Base-by-base conservation (phyloP, 495 filamentous ascomycete species). In the Penicillium paxilli region DNA sequence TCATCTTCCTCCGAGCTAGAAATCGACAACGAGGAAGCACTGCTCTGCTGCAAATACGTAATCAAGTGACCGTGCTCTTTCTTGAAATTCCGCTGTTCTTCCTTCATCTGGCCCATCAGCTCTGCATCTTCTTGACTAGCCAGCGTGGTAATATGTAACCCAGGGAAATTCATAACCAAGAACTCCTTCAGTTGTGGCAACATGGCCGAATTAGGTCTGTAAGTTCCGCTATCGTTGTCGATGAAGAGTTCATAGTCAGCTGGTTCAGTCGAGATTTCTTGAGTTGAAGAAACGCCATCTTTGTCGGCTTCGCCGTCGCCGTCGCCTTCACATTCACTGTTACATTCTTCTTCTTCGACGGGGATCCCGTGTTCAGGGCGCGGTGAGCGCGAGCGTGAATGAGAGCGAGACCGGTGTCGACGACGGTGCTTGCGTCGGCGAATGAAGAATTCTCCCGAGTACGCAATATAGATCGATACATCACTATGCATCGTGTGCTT, bases 401-500 rank as follows among this genome's bases (percentile, higher is more conserved):
- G 44, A 20, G 51, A 54, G n/a, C 44, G 42, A 1, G 65, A 66
- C 5, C 58, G 60, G 20, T 58, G 59, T 33, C 67, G 68, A 49
- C 62, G 66, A 7, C 70, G 76, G 28, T 62, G 71, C 59, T 78
- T 79, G n/a, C 83, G 68, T 12, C 86, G 83, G 4, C 91, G 82
- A 51, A 98, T 79, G 67, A 96, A 95, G 68, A 98, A 98, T 68
- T 98, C 93, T 14, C 93, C 93, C 4, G 87, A 87, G 66, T 86
- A 96, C 2, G 92, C 92, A 52, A 98, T 88, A 66, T 96, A 95
- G 17, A 87, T 87, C 14, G 85, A 86, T 4, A 95, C 91, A 70
- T 96, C 86, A 63, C 88, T 91, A 64, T 98, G 93, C 87, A 98
- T 92, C 25, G 89, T 95, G 67, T 98, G 93, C 66, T 98, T 98